Base-by-base conservation (phyloP, 495 filamentous ascomycete genomes). In the Penicillium dipodomyicola region DNA sequence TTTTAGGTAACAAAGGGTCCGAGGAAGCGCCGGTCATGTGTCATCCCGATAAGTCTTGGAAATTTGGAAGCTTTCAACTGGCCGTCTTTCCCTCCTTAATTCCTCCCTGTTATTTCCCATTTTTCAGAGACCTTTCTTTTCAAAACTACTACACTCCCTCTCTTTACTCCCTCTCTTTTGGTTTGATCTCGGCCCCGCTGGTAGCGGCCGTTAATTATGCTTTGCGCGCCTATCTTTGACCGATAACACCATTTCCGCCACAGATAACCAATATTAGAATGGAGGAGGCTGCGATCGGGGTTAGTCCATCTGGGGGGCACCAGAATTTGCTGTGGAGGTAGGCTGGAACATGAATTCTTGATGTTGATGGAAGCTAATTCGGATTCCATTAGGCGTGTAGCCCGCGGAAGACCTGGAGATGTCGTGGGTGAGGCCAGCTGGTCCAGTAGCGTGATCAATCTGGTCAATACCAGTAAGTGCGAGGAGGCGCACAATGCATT, bases 381-480 rank as follows among this genome's bases (percentile, higher is more conserved):
- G 32, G 5, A 39, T 27, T 58, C 20, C 35, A 30, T 17, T 56
- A 84, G 82, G 60, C 74, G 69, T 60, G 73, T 67, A 52, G 66
- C 57, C 41, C 70, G 76, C 65, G 75, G 79, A 62, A 81, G 80
- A 71, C 76, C 77, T 61, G 65, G 73, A 12, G 78, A 75, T 10
- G 53, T 69, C 20, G 65, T 70, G 6, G 92, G 94, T 14, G 81
- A 90, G 62, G 94, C 95, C 49, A 87, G 88, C 51, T 97, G 92
- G 89, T 64, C 86, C 42, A 95, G 90, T 74, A 95, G 91, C 65
- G 88, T 95, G 61, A 88, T 97, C 77, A 98, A 97, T 69, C 74
- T 98, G 17, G 77, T 97, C 56, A 98, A 98, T 73, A 98, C 94
- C 6, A 97, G 76, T 79, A 63, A 76, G 76, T 71, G 29, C 17